Base-by-base conservation (phyloP, 371 early-diverging fungal genomes). In the Rhizopus sp. region DNA sequence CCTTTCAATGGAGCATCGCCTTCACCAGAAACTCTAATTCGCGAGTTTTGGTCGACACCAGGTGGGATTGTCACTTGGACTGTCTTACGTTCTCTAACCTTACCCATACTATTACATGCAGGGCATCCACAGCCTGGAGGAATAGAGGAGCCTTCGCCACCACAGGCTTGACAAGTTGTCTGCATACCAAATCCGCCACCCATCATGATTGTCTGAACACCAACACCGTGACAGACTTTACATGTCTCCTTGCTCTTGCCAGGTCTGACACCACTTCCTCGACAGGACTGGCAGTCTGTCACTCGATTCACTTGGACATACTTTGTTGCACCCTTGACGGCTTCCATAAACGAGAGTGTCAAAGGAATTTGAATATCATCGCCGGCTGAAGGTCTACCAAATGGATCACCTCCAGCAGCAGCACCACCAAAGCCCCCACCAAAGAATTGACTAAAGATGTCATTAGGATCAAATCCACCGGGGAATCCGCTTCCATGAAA, bases 341-440 rank as follows among this genome's bases (percentile, higher is more conserved):
- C 93, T 34, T 95, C 94, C 92, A 93, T 91, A 64, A 96, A 97
- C 4, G 83, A 52, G 16, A 97, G 75, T 7, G 71, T 76, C 53
- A 90, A 57, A 5, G 73, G 74, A 1, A 61, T 44, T 62, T 81
- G 80, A 15, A 85, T 70, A 60, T 76, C 74, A 8, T 82, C 82
- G 34, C 82, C 83, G 3, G 61, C 69, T 29, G 52, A 31, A 15
- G 53, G 42, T 49, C 55, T 52, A n/a, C 57, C 57, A 51, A 62
- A 62, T 5, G 53, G 57, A 16, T 35, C 53, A 31, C 66, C 73
- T 37, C 80, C 72, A 13, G 46, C 56, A 30, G 73, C 71, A 0
- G 69, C 64, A 13, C 72, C 68, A 2, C 76, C 71, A 62, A 83
- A 82, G 5, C 82, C 84, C 3, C 82, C 85, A 55, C 88, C 88